Percentiles rank a stretch among this genome's conserved stretches.
These are phyloP conservation scores for Oryza glumipatula DNA, from an alignment of 176 grass and related monocot genomes.

Conservation along the genomic window DNA sequence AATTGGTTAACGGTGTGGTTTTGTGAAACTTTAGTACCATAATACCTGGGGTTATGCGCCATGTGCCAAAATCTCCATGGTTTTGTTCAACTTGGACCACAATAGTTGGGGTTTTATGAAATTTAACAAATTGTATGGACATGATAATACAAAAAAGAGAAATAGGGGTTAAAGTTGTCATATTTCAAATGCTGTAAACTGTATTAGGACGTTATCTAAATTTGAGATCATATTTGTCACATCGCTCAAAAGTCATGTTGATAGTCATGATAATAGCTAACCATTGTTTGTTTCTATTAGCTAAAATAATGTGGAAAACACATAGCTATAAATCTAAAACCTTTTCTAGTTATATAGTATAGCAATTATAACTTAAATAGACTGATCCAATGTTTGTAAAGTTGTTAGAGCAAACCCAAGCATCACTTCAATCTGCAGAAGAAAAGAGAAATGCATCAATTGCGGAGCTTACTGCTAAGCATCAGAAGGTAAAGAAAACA, in stretches of 20 bases:
- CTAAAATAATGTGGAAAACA: constrained; percentile 27
- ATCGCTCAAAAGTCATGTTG: constrained; percentile 15
- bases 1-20: too few relatives aligned
- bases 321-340: neutral
- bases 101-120: too few relatives aligned
- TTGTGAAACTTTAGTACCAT: too few relatives aligned
- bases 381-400: constrained; percentile 55
- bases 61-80: too few relatives aligned
- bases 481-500: constrained; percentile 73
- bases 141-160: neutral
- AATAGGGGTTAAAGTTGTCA: constrained; percentile 23
- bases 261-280: constrained; percentile 24
- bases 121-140: neutral
- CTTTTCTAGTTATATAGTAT: constrained; percentile 6
- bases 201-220: constrained; percentile 21
- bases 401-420: constrained; percentile 91
- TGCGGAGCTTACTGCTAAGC: constrained; percentile 80
- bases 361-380: constrained; percentile 22
- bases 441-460: constrained; percentile 76
- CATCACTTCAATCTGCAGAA: constrained; percentile 77
- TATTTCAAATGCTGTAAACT: constrained; percentile 21
- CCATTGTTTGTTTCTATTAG: constrained; percentile 24
- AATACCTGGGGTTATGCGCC: too few relatives aligned
- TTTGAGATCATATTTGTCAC: constrained; percentile 26
- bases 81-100: too few relatives aligned